Base-by-base conservation (phyloP, 208 protist species). In the Trypanosoma cruzi region DNA sequence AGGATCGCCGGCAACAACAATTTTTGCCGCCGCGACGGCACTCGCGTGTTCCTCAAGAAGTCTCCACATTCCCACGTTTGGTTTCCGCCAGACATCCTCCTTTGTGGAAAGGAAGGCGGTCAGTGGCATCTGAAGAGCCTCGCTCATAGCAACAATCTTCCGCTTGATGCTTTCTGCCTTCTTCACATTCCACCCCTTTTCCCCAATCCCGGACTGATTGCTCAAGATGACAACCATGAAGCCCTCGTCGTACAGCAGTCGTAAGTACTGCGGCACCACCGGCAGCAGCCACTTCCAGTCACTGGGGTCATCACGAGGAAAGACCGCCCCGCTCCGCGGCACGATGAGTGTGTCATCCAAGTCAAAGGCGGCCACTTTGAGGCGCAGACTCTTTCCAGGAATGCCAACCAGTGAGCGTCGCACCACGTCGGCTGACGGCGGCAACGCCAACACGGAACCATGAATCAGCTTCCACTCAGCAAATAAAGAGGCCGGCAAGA, bases 221-320 rank as follows among this genome's bases (percentile, higher is more conserved):
- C 91, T 97, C 66, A 98, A 85, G 20, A 99, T 77, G 2, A 96
- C 87, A 2, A 98, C 44, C 42, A 95, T 70, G 52, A 91, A 95
- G 4, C 92, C 91, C 31, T 75, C 57, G 18, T 83, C 53, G 58
- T 88, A 59, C 13, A 94, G 66, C 16, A 77, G 40, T 22, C 66
- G 80, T 11, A 98, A 68, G 60, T 81, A 63, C 1, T 34, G 31
- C 2, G 75, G 71, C 6, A 93, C 85, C 7, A 55, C 29, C 14
- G 81, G 74, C 58, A 80, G 68, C 49, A 89, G 61, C 80, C 80
- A 93, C 44, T 80, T 62, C 90, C 90, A 95, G 72, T 92, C 86
- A 0, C 57, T 58, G 11, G 86, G 71, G 49, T 86, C 79, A 46
- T 86, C 84, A 42, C 76, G 79, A 13, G 90, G 50, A 52, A 92